Evolutionary conservation across 129 eudicot species (phyloP), one percentile per base, ranked within the genome.

Genomic region (Scalesia atractyloides): DNA sequence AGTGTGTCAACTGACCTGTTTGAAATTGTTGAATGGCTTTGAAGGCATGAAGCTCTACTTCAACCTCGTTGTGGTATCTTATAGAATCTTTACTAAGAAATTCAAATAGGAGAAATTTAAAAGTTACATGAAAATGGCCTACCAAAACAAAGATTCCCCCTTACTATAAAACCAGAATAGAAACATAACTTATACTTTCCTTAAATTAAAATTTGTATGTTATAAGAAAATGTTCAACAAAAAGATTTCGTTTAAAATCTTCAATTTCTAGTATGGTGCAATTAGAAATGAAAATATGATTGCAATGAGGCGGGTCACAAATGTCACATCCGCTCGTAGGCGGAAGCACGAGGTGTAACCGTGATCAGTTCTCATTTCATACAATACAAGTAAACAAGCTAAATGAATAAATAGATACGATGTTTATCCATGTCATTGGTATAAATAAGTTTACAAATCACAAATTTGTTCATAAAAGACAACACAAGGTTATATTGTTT

Each of bases 21-120:
- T 85, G 78, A 36, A 94, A 94, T 59, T 94, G 87, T 77, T 88
- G 93, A 77, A 94, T 89, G 47, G 99, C 96, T 85, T 83, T 84
- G 82, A 82, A 94, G 51, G 86, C 99, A 9, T 88, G 86, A 73
- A 84, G 77, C 74, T 88, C 97, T 68, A 91, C 97, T 68, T 86
- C 89, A 39, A 94, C 95, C 80, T 88, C 96, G 20, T 90, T 94
- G 59, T 76, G 90, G 81, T 94, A 90, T 77, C 91, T 81, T 63
- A 94, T 90, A 37, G 97, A 90, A 94, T 94, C 99, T 88, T 94
- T 94, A 94, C 99, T 97, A 56, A 94, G 97, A 85, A 94, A 94
- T 79, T 94, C 97, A 85, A 94, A 91, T 97, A 88, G 94, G 34
- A 53, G 56, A 78, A 69, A 52, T 20, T 68, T 19, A 7, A 78